A percentile compares a stretch with the other conserved stretches of the same genome.
Evolutionary conservation across 2,329 filamentous ascomycete species (phyloP).

Genomic region (Coniosporium tulheliwenetii): DNA sequence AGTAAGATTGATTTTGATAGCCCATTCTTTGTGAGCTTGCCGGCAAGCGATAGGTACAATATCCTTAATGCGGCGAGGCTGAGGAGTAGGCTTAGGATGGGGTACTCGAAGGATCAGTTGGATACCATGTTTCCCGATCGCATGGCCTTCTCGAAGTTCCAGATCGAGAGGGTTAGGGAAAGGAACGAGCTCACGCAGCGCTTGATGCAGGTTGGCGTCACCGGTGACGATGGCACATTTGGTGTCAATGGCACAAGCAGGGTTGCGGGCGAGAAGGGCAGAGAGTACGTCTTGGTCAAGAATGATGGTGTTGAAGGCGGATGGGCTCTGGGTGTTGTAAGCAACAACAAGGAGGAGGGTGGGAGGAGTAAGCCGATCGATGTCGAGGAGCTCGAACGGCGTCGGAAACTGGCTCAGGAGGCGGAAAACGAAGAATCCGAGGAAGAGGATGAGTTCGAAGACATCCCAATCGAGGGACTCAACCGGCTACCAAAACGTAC

Average conservation of each 20-base stretch:
- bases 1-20: slow-evolving; percentile 97
- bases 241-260: slow-evolving; percentile 44
- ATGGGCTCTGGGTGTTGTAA: slow-evolving; percentile 90
- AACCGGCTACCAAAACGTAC: slow-evolving; percentile 61
- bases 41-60: slow-evolving; percentile 84
- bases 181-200: slow-evolving; percentile 89
- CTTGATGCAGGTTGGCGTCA: slow-evolving; percentile 85
- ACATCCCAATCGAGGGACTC: slow-evolving; percentile 79
- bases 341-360: slow-evolving; percentile 64
- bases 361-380: slow-evolving; percentile 81
- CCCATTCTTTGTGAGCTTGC: slow-evolving; percentile 84
- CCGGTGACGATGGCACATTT: slow-evolving; percentile 62
- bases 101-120: slow-evolving; percentile 87
- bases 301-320: slow-evolving; percentile 91
- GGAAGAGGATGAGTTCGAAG: slow-evolving; percentile 73
- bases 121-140: slow-evolving; percentile 94
- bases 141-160: slow-evolving; percentile 93
- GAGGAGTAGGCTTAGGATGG: slow-evolving; percentile 82
- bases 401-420: too few species aligned
- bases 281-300: slow-evolving; percentile 91
- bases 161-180: slow-evolving; percentile 86
- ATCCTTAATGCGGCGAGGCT: slow-evolving; percentile 89
- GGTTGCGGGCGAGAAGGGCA: slow-evolving; percentile 70
- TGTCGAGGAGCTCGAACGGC: slow-evolving; percentile 49
- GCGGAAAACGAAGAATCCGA: slow-evolving; percentile 42